Evolutionary conservation across 345 rosid genomes (phyloP), one percentile per base, ranked within the genome.

Genomic region (Linum trigynum): DNA sequence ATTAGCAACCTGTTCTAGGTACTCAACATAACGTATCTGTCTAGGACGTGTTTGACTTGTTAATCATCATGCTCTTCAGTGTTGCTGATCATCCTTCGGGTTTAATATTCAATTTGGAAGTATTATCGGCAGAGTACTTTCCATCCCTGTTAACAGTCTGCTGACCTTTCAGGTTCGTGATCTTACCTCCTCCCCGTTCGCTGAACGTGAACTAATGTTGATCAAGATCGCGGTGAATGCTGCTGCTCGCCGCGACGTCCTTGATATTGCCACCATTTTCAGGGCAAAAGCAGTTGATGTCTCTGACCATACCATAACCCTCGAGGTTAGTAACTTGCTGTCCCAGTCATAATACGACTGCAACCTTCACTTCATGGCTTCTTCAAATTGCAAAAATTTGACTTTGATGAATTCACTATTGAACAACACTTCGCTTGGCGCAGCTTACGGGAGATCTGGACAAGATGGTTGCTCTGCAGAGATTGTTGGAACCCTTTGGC

Each of bases 401-500:
- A 51, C 55, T 23, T 57, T 70, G 65, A 57, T 79, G 50, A 59
- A 63, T 72, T 50, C 63, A 38, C 59, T 35, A 65, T 70, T 61
- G 42, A 10, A 48, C 53, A 10, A 48, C 53, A 6, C 14, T 2
- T 7, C 71, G 61, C 63, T 59, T 71, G 41, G 65, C 72, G 57
- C 79, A 92, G 97, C 90, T 92, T 41, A 85, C 96, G 0, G 98
- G 96, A 73, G 97, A 88, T 79, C 72, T 90, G 64, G 82, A 90
- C 81, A 92, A 90, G 84, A 90, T 92, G 97, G 96, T 88, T 69
- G 98, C 97, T 5, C 72, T 92, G 39, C 99, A 90, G 74, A 88
- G 96, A 74, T 66, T 92, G 75, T 75, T 92, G 79, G 98, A 92
- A 74, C 97, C 95, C 32, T 92, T 83, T 61, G 98, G 98, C 65